Conservation (phyloP, 352 stramenopile species). For the Phytophthora vignae region DNA sequence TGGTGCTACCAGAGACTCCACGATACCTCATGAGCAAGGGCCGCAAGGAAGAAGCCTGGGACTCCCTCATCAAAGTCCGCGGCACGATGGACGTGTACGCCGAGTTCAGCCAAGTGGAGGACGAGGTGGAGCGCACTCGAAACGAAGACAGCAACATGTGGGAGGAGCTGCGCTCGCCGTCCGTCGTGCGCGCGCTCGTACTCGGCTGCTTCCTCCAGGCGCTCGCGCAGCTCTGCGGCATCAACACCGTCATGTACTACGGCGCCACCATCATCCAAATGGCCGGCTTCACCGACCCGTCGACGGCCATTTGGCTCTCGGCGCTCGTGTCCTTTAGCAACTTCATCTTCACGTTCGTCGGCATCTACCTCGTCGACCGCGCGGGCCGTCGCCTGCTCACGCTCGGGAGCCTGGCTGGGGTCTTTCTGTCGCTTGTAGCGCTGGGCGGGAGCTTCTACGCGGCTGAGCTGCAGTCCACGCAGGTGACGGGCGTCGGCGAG, state of each 20-base stretch:
- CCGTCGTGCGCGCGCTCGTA: constrained; percentile 33
- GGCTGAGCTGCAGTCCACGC: constrained; percentile 31
- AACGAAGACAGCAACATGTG: constrained; percentile 42
- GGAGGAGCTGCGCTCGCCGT: constrained; percentile 41
- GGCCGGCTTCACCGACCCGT: constrained; percentile 74
- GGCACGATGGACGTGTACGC: constrained; percentile 56
- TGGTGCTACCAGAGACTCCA: constrained; percentile 78
- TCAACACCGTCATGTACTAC: constrained; percentile 92
- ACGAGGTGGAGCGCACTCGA: constrained; percentile 46
- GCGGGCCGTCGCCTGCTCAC: constrained; percentile 36
- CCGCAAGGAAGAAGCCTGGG: constrained; percentile 52
- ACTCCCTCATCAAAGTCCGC: constrained; percentile 59
- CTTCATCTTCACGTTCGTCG: constrained; percentile 49
- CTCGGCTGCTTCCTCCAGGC: constrained; percentile 60
- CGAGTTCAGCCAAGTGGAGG: constrained; percentile 68
- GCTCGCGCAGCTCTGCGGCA: constrained; percentile 72
- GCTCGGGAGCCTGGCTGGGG: constrained; percentile 36
- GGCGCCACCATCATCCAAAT: constrained; percentile 85
- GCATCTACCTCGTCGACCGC: constrained; percentile 41
- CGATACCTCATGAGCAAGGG: constrained; percentile 69
- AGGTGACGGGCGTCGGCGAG: constrained; percentile 29
- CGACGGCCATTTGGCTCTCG: constrained; percentile 83
- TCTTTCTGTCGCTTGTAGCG: constrained; percentile 31
- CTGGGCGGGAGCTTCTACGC: constrained; percentile 42
- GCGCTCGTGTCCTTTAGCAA: constrained; percentile 64